Evolutionary conservation across 257 asterid species (phyloP), one percentile per base, ranked within the genome.

Genomic region (Gardenia jasminoides): DNA sequence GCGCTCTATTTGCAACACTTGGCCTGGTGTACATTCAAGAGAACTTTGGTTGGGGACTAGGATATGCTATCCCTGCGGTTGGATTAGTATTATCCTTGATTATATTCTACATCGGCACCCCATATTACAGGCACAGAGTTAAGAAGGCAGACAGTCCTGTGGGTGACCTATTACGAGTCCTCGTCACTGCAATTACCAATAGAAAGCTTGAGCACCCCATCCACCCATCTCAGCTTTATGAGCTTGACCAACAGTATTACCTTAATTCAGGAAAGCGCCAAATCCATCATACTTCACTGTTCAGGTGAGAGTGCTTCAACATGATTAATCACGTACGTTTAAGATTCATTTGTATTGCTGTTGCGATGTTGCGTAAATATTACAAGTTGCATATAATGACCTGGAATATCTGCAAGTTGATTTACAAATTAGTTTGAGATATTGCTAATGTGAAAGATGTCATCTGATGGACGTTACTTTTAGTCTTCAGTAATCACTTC

Each of bases 1-100:
- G 98, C 4, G 97, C 93, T 39, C 77, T 93, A 16, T 74, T 89
- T 52, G 98, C 97, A 3, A 92, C 96, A 2, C 80, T 93, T 11
- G 97, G 91, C 65, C 92, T 93, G 28, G 97, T 93, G 13, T 93
- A 93, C 83, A 88, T 93, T 41, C 98, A 93, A 82, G 97, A 93
- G 36, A 93, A 93, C 79, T 59, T 91, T 64, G 92, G 98, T 16
- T 93, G 98, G 98, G 96, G 94, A 39, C 70, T 89, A 81, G 96
- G 97, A 3, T 93, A 93, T 61, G 97, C 92, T 15, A 93, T 93
- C 81, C 98, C 98, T 0, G 89, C 97, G 0, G 81, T 82, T 3
- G 97, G 97, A 10, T 89, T 94, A 20, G 69, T 89, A 19, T 2
- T 88, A 1, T 92, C 97, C 3, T 71, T 94, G 62, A 62, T 88